Evolutionary conservation across 192 early-diverging fungal species (phyloP).

Genomic region (Chytriomyces confervae): DNA sequence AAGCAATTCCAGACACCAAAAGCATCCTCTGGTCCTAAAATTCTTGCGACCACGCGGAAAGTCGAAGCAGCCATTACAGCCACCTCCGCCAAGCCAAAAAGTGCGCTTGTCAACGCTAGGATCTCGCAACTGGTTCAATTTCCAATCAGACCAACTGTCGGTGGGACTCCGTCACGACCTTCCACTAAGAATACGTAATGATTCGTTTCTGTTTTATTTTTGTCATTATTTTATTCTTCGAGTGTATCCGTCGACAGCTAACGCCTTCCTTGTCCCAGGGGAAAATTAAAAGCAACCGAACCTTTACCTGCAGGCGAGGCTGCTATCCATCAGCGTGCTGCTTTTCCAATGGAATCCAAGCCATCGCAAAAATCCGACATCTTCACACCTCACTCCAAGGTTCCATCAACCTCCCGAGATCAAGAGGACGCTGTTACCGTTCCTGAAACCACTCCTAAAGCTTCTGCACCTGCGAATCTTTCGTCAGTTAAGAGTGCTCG

Average conservation of each 20-base stretch:
- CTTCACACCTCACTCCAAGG: neutral
- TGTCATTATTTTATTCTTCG: neutral
- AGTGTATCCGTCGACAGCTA: neutral
- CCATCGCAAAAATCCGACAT: neutral
- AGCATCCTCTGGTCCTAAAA: neutral
- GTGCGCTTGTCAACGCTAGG: conserved; percentile 16
- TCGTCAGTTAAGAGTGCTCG: neutral
- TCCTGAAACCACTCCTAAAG: neutral
- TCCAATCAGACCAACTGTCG: conserved; percentile 5
- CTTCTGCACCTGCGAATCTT: neutral
- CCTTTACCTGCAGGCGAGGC: neutral
- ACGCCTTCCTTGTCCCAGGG: too few relatives aligned
- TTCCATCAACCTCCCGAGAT: neutral
- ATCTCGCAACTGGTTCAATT: neutral
- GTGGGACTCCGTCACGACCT: conserved; percentile 26
- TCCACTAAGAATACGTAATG: conserved; percentile 20
- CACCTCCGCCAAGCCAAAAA: conserved; percentile 1
- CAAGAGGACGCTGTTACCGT: neutral
- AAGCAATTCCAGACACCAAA: conserved; percentile 11
- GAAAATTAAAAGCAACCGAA: too few relatives aligned
- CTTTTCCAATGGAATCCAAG: neutral
- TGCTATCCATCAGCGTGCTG: neutral
- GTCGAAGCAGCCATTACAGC: conserved; percentile 28
- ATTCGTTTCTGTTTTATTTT: neutral
- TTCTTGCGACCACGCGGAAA: neutral